Conservation (phyloP, 2,329 filamentous ascomycete genomes). For the Microcyclospora pomicola region DNA sequence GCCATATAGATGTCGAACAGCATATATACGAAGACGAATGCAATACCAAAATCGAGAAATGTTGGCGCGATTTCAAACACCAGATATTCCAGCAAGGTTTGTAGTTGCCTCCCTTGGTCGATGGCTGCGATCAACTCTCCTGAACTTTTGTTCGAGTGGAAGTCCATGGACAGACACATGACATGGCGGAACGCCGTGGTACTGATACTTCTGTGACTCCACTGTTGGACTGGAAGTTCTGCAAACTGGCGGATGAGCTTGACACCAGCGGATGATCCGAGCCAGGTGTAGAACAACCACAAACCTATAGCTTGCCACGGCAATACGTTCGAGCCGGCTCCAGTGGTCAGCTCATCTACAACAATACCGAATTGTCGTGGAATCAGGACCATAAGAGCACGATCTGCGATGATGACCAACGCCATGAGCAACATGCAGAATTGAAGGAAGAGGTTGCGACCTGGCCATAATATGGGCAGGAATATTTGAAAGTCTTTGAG, state of each 20-base stretch:
- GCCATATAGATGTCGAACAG: slow-evolving; percentile 51
- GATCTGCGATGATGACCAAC: slow-evolving; percentile 53
- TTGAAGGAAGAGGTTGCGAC: slow-evolving; percentile 51
- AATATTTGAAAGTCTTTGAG: slow-evolving; percentile 61
- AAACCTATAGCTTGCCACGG: slow-evolving; percentile 41
- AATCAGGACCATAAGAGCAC: slow-evolving; percentile 60
- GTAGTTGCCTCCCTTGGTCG: slow-evolving; percentile 48
- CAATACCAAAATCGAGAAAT: slow-evolving; percentile 46
- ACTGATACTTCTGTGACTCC: slow-evolving; percentile 43
- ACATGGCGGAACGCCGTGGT: slow-evolving; percentile 52
- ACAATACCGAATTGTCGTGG: slow-evolving; percentile 73
- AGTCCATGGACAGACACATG: slow-evolving; percentile 56
- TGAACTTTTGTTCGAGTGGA: slow-evolving; percentile 52
- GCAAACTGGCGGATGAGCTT: slow-evolving; percentile 37
- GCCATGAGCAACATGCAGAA: slow-evolving; percentile 52
- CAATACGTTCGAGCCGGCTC: slow-evolving; percentile 30
- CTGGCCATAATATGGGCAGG: slow-evolving; percentile 67
- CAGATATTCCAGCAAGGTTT: slow-evolving; percentile 44
- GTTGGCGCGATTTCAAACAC: slow-evolving; percentile 49
- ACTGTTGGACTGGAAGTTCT: slow-evolving; percentile 43
- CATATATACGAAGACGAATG: slow-evolving; percentile 45
- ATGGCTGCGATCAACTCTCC: slow-evolving; percentile 52
- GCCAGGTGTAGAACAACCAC: slow-evolving; percentile 36
- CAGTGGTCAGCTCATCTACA: slow-evolving; percentile 50
- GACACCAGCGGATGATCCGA: slow-evolving; percentile 40